Base-by-base conservation (phyloP, 371 early-diverging fungal species). In the Sporodiniella umbellata region DNA sequence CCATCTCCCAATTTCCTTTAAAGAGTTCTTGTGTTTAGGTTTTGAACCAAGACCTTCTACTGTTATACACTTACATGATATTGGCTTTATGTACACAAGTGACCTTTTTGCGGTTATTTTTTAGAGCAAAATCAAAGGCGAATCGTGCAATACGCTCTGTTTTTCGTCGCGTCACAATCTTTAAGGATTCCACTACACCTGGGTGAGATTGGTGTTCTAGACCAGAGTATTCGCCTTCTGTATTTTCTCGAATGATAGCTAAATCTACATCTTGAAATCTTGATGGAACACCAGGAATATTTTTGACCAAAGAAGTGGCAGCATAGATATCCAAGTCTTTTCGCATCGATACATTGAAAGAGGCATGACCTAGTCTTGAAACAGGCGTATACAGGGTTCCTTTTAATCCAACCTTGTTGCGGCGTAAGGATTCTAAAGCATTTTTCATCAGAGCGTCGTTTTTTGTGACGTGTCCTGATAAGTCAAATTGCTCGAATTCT, bases 21-120 rank as follows among this genome's bases (percentile, higher is more conserved):
- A 15, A 26, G 40, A 5, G 10, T 33, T 18, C 15, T 35, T 35
- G 5, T 35, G 11, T 28, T 28, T 28, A 7, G 7, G 10, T 28
- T 10, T 28, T 10, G 10, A 10, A 7, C 10, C 30, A 4, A 19
- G 10, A 11, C 31, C 2, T 11, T 24, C 12, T 47, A n/a, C 14
- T 35, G 2, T 18, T 8, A 12, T 4, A 28, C 4, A 62, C 75
- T 51, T 73, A 86, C 98, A 98, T 98, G 75, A 98, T 98, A 80
- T 98, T 98, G 69, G 98, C 98, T 84, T 98, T 98, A 89, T 98
- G 98, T 58, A 98, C 89, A 64, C 87, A 86, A n/a, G 97, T 96
- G 45, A 98, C 95, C 83, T 90, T 92, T 88, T 98, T 96, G 61
- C 97, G 86, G 68, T 82, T 82, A 79, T 95, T 93, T 74, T 88